phyloP scores from a whole-genome alignment of 2,329 filamentous ascomycete species.

The Fusarium sterilihyphosum region DNA sequence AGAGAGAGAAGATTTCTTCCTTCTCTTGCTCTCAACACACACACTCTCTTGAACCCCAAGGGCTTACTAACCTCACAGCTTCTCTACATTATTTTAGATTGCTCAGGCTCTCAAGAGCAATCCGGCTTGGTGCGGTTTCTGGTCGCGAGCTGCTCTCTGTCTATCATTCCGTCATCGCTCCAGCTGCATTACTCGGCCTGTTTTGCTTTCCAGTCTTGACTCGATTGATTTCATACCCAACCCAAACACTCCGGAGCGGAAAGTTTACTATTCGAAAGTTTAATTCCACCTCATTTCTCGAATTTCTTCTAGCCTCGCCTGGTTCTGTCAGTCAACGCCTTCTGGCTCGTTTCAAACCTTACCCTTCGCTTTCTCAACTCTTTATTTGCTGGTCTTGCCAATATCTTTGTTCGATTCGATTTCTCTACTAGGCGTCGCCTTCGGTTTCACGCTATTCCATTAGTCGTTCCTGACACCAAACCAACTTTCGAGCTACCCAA shows the following conservation, averaged over 20 bases:
- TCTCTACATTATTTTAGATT: not conserved
- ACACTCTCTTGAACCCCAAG: slow-evolving; percentile 14
- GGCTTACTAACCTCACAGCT: slow-evolving; percentile 29
- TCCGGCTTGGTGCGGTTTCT: slow-evolving; percentile 3
- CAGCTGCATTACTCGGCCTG: not conserved
- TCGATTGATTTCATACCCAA: not conserved
- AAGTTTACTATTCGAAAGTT: slow-evolving; percentile 21
- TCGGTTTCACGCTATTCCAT: slow-evolving; percentile 15
- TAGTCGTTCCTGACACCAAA: slow-evolving; percentile 25
- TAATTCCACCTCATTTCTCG: slow-evolving; percentile 17
- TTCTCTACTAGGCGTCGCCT: slow-evolving; percentile 14
- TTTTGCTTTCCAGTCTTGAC: slow-evolving; percentile 9
- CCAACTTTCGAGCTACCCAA: slow-evolving; percentile 26
- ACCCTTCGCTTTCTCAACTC: slow-evolving; percentile 6
- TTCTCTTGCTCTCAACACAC: slow-evolving; percentile 14
- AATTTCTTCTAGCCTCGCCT: slow-evolving; percentile 4
- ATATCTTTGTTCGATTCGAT: slow-evolving; percentile 5
- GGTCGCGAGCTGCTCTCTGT: not conserved
- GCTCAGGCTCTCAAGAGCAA: not conserved
- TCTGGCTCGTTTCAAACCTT: slow-evolving; percentile 22
- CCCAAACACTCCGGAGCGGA: not conserved
- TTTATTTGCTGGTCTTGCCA: slow-evolving; percentile 23
- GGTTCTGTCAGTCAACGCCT: slow-evolving; percentile 18
- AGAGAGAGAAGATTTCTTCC: slow-evolving; percentile 23
- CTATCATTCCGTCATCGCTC: slow-evolving; percentile 26